Evolutionary conservation across 2,329 filamentous ascomycete genomes (phyloP).

Genomic region (Fusarium mundagurra): DNA sequence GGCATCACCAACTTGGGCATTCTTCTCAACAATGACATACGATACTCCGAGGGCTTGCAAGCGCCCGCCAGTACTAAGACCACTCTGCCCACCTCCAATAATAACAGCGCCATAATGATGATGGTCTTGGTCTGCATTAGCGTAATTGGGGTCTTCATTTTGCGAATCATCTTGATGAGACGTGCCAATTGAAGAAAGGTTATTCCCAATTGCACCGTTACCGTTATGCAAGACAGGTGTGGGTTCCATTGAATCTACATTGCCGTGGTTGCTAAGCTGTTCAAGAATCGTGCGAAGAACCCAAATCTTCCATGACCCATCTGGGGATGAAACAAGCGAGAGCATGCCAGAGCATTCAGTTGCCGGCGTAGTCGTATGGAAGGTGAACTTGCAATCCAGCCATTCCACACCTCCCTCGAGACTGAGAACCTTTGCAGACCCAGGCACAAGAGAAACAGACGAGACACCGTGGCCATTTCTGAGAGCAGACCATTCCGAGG

Average conservation of each 20-base stretch:
- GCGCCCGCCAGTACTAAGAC: neutral
- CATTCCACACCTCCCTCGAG: neutral
- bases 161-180: neutral
- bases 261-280: neutral
- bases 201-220: neutral
- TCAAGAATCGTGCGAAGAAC: neutral
- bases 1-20: neutral
- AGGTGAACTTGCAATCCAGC: neutral
- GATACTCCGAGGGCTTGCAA: neutral
- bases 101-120: neutral
- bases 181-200: neutral
- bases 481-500: neutral
- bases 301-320: neutral
- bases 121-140: neutral
- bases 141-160: neutral
- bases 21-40: neutral
- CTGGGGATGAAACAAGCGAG: neutral
- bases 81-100: neutral
- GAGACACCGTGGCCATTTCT: neutral
- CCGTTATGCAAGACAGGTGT: neutral
- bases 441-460: neutral
- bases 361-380: neutral
- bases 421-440: neutral
- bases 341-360: neutral
- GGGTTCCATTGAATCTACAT: neutral